A percentile compares a stretch with the other conserved stretches of the same genome.
These are phyloP conservation scores for Saccharomycopsis oosterbeekiorum DNA, from an alignment of 805 yeast species.

Conservation along the genomic window DNA sequence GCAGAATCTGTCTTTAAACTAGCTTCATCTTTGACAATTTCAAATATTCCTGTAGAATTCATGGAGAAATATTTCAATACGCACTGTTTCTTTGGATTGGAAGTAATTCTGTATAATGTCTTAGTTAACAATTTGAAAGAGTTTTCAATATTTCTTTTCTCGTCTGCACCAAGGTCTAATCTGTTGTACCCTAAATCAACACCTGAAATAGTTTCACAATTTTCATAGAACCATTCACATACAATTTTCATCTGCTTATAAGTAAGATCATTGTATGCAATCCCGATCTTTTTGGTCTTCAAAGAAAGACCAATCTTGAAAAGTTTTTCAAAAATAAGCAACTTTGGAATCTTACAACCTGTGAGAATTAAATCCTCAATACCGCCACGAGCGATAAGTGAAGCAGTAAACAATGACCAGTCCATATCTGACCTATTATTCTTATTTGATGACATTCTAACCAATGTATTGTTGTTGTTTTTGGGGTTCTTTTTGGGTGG, in stretches of 20 bases:
- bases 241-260: slow-evolving; percentile 46
- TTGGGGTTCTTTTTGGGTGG: not conserved
- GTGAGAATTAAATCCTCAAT: slow-evolving; percentile 71
- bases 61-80: slow-evolving; percentile 14
- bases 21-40: slow-evolving; percentile 7
- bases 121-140: slow-evolving; percentile 3
- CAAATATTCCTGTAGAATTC: slow-evolving; percentile 13
- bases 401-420: slow-evolving; percentile 72
- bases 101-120: not conserved
- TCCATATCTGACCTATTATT: slow-evolving; percentile 59
- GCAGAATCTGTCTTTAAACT: not conserved
- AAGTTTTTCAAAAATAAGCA: slow-evolving; percentile 47
- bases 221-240: slow-evolving; percentile 45
- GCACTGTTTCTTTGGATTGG: slow-evolving; percentile 9
- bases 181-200: slow-evolving; percentile 82
- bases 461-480: slow-evolving; percentile 12
- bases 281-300: slow-evolving; percentile 55
- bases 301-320: slow-evolving; percentile 51
- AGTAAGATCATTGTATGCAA: slow-evolving; percentile 67
- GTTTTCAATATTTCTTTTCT: not conserved
- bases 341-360: slow-evolving; percentile 58
- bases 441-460: slow-evolving; percentile 30
- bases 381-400: slow-evolving; percentile 66
- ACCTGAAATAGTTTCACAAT: slow-evolving; percentile 43
- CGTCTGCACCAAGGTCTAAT: slow-evolving; percentile 27